Conservation (phyloP, 164 flowering plant genomes). For the Saururus chinensis region DNA sequence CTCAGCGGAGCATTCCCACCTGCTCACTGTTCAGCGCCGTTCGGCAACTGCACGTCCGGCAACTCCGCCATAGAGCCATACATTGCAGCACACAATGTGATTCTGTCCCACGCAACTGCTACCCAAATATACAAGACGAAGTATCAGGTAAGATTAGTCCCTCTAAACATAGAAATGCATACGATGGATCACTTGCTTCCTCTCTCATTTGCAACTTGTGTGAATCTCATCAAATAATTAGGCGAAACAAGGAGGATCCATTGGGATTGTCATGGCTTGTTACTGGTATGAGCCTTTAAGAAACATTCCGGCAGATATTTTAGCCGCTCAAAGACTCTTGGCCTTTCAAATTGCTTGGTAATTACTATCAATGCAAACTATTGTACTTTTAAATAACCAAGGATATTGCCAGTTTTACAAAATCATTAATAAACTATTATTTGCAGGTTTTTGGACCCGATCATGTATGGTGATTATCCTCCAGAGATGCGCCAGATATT, state of each 20-base stretch:
- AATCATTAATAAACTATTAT: neutral
- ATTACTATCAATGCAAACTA: neutral
- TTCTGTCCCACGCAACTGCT: conserved; percentile 5
- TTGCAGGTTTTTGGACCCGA: conserved; percentile 32
- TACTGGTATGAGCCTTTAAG: conserved; percentile 11
- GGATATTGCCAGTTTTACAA: neutral
- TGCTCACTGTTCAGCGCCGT: conserved; percentile 2
- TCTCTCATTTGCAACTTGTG: neutral
- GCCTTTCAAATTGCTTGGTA: conserved; percentile 8
- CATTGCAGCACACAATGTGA: conserved; percentile 7
- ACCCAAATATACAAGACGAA: conserved; percentile 2
- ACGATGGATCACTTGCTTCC: neutral
- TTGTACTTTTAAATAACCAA: too few relatives aligned
- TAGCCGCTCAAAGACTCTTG: conserved; percentile 1
- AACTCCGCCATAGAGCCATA: conserved; percentile 6
- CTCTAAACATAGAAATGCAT: neutral
- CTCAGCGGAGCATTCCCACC: conserved; percentile 3
- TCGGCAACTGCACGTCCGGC: neutral
- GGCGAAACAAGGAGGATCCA: conserved; percentile 11
- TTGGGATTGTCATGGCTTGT: conserved; percentile 4
- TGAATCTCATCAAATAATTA: neutral
- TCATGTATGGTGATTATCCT: conserved; percentile 35
- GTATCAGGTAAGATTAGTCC: conserved; percentile 2
- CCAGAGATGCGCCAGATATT: conserved; percentile 21
- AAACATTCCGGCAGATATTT: conserved; percentile 7